These are phyloP conservation scores for Massarina eburnea DNA, from an alignment of 2,329 filamentous ascomycete genomes.

Conservation along the genomic window DNA sequence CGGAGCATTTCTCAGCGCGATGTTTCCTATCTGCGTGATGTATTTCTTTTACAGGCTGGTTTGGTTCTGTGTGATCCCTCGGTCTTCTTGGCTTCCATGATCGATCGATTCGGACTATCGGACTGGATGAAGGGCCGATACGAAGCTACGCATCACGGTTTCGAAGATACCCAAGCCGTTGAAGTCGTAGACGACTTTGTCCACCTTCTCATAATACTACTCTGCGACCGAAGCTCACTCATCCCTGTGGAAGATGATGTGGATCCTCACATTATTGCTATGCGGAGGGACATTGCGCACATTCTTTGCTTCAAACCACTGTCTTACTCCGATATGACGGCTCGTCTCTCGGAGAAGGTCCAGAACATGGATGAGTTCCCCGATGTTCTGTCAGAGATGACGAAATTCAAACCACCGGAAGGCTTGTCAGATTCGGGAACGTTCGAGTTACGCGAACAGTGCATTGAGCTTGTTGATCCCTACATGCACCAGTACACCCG, in stretches of 20 bases:
- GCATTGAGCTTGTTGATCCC: conserved; percentile 85
- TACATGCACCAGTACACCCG: conserved; percentile 96
- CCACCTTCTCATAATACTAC: conserved; percentile 84
- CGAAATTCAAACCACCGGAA: conserved; percentile 85
- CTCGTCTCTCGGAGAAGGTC: conserved; percentile 83
- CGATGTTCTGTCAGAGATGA: conserved; percentile 80
- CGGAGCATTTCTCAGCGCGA: conserved; percentile 86
- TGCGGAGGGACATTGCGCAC: conserved; percentile 88
- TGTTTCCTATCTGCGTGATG: conserved; percentile 90
- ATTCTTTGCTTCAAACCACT: conserved; percentile 95
- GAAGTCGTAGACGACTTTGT: conserved; percentile 96
- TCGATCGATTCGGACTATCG: conserved; percentile 87
- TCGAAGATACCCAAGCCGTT: conserved; percentile 84
- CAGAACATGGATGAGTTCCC: conserved; percentile 89
- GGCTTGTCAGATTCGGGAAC: conserved; percentile 90
- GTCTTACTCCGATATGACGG: conserved; percentile 88
- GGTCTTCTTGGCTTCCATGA: conserved; percentile 81
- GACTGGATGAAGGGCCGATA: conserved; percentile 87
- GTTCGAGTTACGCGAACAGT: conserved; percentile 87
- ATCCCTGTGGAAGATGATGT: conserved; percentile 67
- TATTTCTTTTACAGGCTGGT: conserved; percentile 90
- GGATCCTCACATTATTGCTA: conserved; percentile 66
- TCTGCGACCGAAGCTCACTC: conserved; percentile 85
- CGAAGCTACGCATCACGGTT: conserved; percentile 62
- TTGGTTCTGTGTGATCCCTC: conserved; percentile 83